Percentiles rank a stretch among this genome's conserved stretches.
Evolutionary conservation across 129 eudicot species (phyloP).

Genomic region (Sambucus nigra): DNA sequence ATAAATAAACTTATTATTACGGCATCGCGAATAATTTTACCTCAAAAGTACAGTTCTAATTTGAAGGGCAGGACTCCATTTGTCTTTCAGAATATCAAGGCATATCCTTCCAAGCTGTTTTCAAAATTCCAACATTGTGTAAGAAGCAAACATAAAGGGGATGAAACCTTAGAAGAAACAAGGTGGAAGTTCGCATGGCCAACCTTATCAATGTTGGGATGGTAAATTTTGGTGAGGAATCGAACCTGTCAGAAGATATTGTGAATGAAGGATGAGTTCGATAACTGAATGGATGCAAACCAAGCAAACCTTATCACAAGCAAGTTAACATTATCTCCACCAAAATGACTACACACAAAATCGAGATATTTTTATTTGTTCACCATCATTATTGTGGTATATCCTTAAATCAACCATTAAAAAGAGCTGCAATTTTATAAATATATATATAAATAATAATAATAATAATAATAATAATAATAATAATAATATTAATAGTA

Average conservation of each 20-base stretch:
- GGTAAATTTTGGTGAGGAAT: conserved; percentile 89
- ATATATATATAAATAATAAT: no score
- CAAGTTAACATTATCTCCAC: neutral
- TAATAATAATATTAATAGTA: no score
- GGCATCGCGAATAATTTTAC: conserved; percentile 18
- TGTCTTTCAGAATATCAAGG: conserved; percentile 93
- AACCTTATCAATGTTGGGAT: conserved; percentile 96
- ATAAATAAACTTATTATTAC: neutral
- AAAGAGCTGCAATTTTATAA: neutral
- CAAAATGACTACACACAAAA: neutral
- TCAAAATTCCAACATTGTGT: conserved; percentile 1
- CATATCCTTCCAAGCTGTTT: conserved; percentile 96
- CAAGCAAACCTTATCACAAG: neutral
- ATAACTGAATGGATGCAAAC: neutral
- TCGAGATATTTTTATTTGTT: neutral
- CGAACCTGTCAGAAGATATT: conserved; percentile 61
- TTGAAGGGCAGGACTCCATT: conserved; percentile 99
- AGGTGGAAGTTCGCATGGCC: conserved; percentile 5
- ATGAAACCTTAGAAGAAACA: conserved; percentile 1
- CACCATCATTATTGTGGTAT: neutral
- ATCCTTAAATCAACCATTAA: neutral
- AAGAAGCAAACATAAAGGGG: conserved; percentile 1
- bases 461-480: no score
- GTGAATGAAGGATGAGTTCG: conserved; percentile 5
- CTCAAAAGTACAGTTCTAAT: conserved; percentile 88